Base-by-base conservation (phyloP, 208 protist species). In the Leishmania amazonensis region DNA sequence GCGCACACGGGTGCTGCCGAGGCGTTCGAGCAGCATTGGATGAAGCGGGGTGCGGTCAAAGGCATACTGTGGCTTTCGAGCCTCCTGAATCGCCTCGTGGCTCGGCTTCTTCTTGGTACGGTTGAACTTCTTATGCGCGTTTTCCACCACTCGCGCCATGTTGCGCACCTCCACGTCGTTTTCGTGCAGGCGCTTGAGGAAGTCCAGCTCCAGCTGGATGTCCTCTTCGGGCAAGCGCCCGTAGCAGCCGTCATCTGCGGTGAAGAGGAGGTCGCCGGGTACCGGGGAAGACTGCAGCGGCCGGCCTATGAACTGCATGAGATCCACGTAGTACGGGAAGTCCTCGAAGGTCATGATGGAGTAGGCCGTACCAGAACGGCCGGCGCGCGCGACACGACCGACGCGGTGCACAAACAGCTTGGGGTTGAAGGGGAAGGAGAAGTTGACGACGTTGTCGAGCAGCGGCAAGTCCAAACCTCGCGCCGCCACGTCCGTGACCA, bases 381-480 rank as follows among this genome's bases (percentile, higher is more conserved):
- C 99, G n/a, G 99, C 99, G 87, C 99, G 97, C 4, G 99, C 99
- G 8, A 99, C 99, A 89, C 99, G 94, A 71, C 99, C 99, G 28
- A 99, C 98, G 70, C 99, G 91, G 68, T 99, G 97, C n/a, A 99
- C 91, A 85, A 99, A 99, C 13, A 99, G 88, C 89, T 99, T 99
- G 17, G 99, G 93, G 67, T 88, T 98, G 9, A 95, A 84, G 19
- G 99, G 99, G 78, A 99, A 99, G 78, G 99, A 99, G 83, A 98
- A 99, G 94, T 99, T 99, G 75, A 99, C 97, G 6, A 99, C 99
- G 85, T 99, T 99, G 89, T 99, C 99, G 1, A 99, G 90, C 54
- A 99, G 83, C 47, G 99, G 99, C 67, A 99, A 91, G 89, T 99
- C 99, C 7, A 99, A 88, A 87, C 99, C 99, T 85, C 99, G 97